Conservation (phyloP, 306 rosid species). For the Canavalia ensiformis region DNA sequence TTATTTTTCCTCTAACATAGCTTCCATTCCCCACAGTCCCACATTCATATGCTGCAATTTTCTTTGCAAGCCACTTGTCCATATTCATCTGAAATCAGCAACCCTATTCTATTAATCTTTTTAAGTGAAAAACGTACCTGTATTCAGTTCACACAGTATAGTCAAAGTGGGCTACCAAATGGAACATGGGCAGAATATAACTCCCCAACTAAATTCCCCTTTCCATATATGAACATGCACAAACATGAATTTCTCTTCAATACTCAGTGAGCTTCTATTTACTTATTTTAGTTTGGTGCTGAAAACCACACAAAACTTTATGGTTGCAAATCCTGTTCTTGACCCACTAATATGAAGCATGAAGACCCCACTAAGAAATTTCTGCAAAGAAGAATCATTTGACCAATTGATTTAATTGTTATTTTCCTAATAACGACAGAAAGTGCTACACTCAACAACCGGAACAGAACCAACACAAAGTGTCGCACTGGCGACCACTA, state of each 20-base stretch:
- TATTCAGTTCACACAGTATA: neutral
- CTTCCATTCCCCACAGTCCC: neutral
- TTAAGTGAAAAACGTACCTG: neutral
- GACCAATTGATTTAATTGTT: conserved; percentile 45
- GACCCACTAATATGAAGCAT: conserved; percentile 42
- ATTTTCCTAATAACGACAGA: conserved; percentile 41
- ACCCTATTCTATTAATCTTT: neutral
- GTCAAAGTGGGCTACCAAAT: neutral
- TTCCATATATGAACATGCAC: conserved; percentile 27
- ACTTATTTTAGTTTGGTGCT: conserved; percentile 46
- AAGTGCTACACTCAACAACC: conserved; percentile 42
- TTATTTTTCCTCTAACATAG: neutral
- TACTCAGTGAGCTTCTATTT: neutral
- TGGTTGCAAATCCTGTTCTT: conserved; percentile 31
- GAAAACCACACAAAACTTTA: conserved; percentile 44
- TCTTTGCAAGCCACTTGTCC: neutral
- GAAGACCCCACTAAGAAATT: conserved; percentile 58
- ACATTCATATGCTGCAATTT: neutral
- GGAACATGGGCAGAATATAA: neutral
- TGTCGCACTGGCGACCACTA: conserved; percentile 26
- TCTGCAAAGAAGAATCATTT: conserved; percentile 52
- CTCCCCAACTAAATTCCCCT: neutral
- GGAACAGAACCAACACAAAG: conserved; percentile 36
- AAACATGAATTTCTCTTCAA: conserved; percentile 3
- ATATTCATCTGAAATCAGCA: neutral